These are phyloP conservation scores for Dentiscutata heterogama DNA, from an alignment of 371 early-diverging fungal genomes.

Conservation along the genomic window DNA sequence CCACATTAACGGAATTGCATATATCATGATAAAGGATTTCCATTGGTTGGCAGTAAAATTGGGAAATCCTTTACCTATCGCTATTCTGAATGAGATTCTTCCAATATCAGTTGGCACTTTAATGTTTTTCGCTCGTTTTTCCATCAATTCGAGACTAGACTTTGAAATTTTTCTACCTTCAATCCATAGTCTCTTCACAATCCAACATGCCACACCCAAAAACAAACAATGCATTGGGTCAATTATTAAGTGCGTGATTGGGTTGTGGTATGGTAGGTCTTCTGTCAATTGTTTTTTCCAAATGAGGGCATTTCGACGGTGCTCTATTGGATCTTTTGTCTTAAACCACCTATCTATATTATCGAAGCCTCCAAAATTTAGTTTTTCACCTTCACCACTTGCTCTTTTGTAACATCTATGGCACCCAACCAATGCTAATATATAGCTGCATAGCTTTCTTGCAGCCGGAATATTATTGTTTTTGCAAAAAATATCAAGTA, in stretches of 20 bases:
- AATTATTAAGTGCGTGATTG: background rate
- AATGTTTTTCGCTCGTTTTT: background rate
- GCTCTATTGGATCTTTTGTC: background rate
- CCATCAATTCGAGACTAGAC: background rate
- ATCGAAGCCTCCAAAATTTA: background rate
- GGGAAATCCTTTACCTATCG: background rate
- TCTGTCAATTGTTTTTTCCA: background rate
- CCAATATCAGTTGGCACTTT: background rate
- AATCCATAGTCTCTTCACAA: background rate
- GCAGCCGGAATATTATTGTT: no score
- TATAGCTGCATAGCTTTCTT: background rate
- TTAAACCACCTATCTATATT: background rate
- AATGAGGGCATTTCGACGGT: background rate
- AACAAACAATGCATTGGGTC: conserved; percentile 1
- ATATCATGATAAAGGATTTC: background rate
- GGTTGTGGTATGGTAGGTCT: background rate
- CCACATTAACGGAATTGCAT: background rate
- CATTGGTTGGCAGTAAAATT: background rate
- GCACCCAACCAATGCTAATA: background rate
- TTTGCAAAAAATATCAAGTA: no score
- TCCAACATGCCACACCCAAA: background rate
- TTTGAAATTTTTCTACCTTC: background rate
- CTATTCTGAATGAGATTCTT: background rate
- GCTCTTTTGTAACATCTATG: background rate
- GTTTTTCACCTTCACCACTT: background rate